Evolutionary conservation across 2,329 filamentous ascomycete species (phyloP).

Genomic region (Beauveria rudraprayagi): DNA sequence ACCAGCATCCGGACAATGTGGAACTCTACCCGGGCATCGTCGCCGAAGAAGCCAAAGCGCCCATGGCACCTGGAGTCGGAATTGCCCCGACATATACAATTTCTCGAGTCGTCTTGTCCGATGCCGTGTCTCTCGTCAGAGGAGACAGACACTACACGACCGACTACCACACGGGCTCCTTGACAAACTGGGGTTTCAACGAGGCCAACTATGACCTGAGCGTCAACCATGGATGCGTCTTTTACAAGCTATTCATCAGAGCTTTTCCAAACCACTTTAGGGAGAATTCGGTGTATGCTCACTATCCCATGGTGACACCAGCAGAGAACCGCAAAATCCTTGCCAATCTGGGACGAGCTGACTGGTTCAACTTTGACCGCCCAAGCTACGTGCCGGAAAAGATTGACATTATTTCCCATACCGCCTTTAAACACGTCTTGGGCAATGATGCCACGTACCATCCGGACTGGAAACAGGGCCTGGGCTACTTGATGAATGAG

Average conservation of each 20-base stretch:
- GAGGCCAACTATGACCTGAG: constrained; percentile 65
- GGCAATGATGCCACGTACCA: constrained; percentile 54
- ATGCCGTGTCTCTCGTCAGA: constrained; percentile 70
- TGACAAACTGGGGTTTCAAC: constrained; percentile 80
- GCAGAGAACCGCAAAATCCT: constrained; percentile 65
- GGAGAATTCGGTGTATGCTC: constrained; percentile 70
- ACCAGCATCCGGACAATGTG: constrained; percentile 71
- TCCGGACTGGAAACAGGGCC: constrained; percentile 54
- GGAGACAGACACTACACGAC: constrained; percentile 71
- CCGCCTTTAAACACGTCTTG: constrained; percentile 53
- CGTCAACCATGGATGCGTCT: constrained; percentile 72
- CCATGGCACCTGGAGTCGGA: constrained; percentile 66
- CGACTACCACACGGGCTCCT: constrained; percentile 64
- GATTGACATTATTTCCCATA: constrained; percentile 52
- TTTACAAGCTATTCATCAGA: constrained; percentile 75
- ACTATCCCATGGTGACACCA: constrained; percentile 66
- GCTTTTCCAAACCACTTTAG: constrained; percentile 77
- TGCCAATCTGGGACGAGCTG: constrained; percentile 55
- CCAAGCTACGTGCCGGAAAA: constrained; percentile 44
- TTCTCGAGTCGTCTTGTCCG: constrained; percentile 66
- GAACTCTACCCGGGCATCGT: constrained; percentile 76
- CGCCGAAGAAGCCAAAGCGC: constrained; percentile 64
- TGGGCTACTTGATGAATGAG: constrained; percentile 53
- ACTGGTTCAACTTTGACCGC: constrained; percentile 61
- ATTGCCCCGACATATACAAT: constrained; percentile 71